Evolutionary conservation across 306 rosid genomes (phyloP).

Genomic region (Malus orientalis): DNA sequence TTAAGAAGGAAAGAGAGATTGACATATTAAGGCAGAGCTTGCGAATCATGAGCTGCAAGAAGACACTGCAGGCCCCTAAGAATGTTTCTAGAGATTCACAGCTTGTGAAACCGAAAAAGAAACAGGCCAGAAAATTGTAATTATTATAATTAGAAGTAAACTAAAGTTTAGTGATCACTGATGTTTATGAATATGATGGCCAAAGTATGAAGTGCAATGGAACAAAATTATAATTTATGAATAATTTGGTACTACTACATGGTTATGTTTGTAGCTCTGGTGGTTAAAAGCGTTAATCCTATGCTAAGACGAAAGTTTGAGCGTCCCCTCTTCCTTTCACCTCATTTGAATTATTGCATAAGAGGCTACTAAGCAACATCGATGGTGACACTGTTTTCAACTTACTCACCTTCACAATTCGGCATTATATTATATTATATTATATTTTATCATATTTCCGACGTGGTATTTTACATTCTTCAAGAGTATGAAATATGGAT

Average conservation of each 20-base stretch:
- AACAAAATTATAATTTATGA: not conserved
- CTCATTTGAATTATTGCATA: not conserved
- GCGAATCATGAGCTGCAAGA: constrained; percentile 60
- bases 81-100: constrained; percentile 21
- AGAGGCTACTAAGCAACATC: not conserved
- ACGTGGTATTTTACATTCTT: too few relatives aligned
- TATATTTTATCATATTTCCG: too few relatives aligned
- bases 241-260: not conserved
- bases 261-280: not conserved
- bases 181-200: not conserved
- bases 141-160: not conserved
- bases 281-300: not conserved
- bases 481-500: too few relatives aligned
- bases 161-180: not conserved
- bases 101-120: constrained; percentile 9
- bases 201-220: not conserved
- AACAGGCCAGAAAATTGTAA: not conserved
- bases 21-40: constrained; percentile 87
- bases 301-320: not conserved
- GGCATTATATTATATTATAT: too few relatives aligned
- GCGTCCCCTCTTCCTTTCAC: not conserved
- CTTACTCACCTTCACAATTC: too few relatives aligned
- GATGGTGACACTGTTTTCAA: too few relatives aligned
- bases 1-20: constrained; percentile 60
- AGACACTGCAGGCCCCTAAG: constrained; percentile 27